Evolutionary conservation across 1,139 yeast genomes (phyloP).

Genomic region (Hemisphaericaspora xylofermentans): DNA sequence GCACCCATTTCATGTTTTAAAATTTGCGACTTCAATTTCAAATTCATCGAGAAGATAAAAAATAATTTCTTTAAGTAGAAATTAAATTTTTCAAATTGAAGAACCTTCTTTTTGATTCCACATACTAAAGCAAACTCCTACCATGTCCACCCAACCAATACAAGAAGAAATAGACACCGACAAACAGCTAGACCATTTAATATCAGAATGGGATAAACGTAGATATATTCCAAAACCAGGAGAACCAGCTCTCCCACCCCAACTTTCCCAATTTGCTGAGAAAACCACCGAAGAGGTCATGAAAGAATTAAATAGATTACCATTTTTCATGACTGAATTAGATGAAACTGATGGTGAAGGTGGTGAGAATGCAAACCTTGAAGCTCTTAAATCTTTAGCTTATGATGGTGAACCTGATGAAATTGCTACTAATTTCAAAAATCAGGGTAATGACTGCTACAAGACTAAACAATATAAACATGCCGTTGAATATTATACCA

Average conservation of each 20-base stretch:
- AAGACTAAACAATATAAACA: conserved; percentile 66
- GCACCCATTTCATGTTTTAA: no score
- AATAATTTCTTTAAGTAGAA: no score
- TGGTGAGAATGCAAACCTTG: conserved; percentile 72
- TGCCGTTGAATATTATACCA: conserved; percentile 77
- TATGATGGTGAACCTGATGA: conserved; percentile 96
- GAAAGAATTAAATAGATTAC: conserved; percentile 77
- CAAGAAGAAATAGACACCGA: conserved; percentile 5
- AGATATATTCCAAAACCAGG: conserved; percentile 72
- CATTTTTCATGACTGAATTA: conserved; percentile 90
- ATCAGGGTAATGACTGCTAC: conserved; percentile 89
- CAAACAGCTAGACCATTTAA: conserved; percentile 10
- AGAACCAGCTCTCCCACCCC: conserved; percentile 83
- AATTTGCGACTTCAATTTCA: no score
- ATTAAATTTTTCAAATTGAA: no score
- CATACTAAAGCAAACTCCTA: no score
- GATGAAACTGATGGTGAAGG: conserved; percentile 78
- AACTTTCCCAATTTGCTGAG: conserved; percentile 62
- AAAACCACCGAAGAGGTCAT: conserved; percentile 76
- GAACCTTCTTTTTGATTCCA: no score
- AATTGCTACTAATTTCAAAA: conserved; percentile 83
- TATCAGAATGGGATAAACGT: conserved; percentile 53
- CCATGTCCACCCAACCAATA: not conserved
- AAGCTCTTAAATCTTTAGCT: conserved; percentile 87
- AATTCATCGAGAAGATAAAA: no score